Conservation (phyloP, 371 early-diverging fungal genomes). For the Coemansia sp. region DNA sequence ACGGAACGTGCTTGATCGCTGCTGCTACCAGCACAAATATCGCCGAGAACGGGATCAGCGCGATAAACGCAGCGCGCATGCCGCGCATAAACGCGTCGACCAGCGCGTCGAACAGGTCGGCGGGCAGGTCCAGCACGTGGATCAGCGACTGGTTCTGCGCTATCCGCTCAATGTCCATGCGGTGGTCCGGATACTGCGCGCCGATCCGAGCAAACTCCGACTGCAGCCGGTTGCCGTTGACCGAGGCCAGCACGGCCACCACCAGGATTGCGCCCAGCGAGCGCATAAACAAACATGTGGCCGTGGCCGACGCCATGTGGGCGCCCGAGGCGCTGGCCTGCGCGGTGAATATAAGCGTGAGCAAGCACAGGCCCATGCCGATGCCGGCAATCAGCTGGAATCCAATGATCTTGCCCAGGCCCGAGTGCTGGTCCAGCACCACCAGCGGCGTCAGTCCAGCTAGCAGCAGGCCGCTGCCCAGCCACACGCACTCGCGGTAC, state of each 20-base stretch:
- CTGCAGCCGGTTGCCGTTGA: slow-evolving; percentile 20
- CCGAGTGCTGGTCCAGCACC: slow-evolving; percentile 50
- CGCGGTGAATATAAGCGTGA: slow-evolving; percentile 59
- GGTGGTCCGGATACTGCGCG: slow-evolving; percentile 18
- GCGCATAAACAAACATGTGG: slow-evolving; percentile 40
- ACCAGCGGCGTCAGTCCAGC: slow-evolving; percentile 49
- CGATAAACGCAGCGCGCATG: slow-evolving; percentile 38
- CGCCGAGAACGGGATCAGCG: slow-evolving; percentile 39
- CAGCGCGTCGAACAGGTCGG: slow-evolving; percentile 22
- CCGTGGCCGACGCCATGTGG: slow-evolving; percentile 23
- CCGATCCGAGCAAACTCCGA: slow-evolving; percentile 8
- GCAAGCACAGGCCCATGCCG: slow-evolving; percentile 65
- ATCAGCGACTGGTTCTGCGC: slow-evolving; percentile 41
- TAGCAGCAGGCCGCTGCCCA: slow-evolving; percentile 18
- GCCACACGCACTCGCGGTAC: slow-evolving; percentile 42
- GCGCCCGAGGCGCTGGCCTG: slow-evolving; percentile 54
- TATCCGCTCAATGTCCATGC: slow-evolving; percentile 11
- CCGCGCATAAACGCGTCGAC: slow-evolving; percentile 37
- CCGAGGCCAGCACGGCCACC: slow-evolving; percentile 39
- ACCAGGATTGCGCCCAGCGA: slow-evolving; percentile 35
- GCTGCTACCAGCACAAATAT: slow-evolving; percentile 13
- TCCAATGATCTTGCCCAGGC: slow-evolving; percentile 51
- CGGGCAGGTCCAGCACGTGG: slow-evolving; percentile 30
- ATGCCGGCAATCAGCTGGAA: slow-evolving; percentile 56
- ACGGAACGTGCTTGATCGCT: slow-evolving; percentile 19